phyloP scores from a whole-genome alignment of 345 rosid genomes.

The Hibiscus mutabilis region DNA sequence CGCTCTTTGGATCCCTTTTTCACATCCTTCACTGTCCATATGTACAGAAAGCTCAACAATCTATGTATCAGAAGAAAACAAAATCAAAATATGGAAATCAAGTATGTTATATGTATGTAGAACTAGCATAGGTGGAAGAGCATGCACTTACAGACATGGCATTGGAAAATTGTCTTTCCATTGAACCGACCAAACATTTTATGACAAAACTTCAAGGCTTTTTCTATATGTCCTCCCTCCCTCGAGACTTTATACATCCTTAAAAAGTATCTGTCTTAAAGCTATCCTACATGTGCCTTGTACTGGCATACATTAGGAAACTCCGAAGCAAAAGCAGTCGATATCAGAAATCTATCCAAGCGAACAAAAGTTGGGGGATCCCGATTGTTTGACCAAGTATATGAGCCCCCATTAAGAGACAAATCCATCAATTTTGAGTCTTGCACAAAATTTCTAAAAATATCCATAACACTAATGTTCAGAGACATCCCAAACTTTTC shows the following conservation, averaged over 20 bases:
- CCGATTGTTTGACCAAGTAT: no score
- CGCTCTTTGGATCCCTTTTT: slow-evolving; percentile 66
- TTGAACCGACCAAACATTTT: slow-evolving; percentile 49
- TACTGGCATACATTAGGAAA: background rate
- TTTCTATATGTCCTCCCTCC: no score
- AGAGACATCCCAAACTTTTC: no score
- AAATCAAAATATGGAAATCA: background rate
- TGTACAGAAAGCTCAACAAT: slow-evolving; percentile 78
- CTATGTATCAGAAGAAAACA: slow-evolving; percentile 18
- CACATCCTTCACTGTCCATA: slow-evolving; percentile 87
- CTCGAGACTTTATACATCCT: no score
- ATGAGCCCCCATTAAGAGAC: no score
- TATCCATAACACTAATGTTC: no score
- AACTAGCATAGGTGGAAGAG: background rate
- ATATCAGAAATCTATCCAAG: no score
- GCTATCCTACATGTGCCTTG: background rate
- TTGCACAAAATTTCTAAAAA: no score
- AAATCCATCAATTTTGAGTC: no score
- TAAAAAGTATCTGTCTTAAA: background rate
- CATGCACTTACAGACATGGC: slow-evolving; percentile 57
- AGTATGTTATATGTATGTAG: background rate
- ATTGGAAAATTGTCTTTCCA: slow-evolving; percentile 38
- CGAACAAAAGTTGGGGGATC: no score
- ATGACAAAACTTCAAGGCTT: background rate
- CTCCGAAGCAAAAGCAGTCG: no score